Evolutionary conservation across 2,329 filamentous ascomycete species (phyloP).

Genomic region (Scedosporium aurantiacum): DNA sequence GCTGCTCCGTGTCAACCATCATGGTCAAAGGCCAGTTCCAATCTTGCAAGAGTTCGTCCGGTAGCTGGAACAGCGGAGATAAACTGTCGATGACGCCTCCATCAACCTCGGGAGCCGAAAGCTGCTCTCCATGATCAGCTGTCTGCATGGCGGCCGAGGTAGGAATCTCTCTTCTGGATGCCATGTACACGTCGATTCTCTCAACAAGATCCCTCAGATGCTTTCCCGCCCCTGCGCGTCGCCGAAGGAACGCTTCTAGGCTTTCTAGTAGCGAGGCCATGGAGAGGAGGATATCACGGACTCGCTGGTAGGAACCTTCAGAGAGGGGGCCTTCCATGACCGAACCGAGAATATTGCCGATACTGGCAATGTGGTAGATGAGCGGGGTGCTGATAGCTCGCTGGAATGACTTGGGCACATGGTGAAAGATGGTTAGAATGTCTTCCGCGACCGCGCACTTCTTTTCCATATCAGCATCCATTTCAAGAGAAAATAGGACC

Average conservation of each 20-base stretch:
- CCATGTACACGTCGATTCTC: slow-evolving; percentile 16
- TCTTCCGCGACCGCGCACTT: slow-evolving; percentile 20
- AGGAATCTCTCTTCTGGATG: neutral
- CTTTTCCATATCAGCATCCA: slow-evolving; percentile 16
- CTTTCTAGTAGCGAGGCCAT: slow-evolving; percentile 20
- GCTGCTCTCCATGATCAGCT: neutral
- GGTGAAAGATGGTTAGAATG: slow-evolving; percentile 17
- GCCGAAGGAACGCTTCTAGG: slow-evolving; percentile 14
- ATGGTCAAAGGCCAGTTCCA: slow-evolving; percentile 1
- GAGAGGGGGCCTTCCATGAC: slow-evolving; percentile 21
- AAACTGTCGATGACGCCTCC: neutral
- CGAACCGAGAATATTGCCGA: slow-evolving; percentile 22
- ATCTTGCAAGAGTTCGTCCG: slow-evolving; percentile 1
- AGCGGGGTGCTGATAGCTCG: slow-evolving; percentile 21
- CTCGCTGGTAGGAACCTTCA: slow-evolving; percentile 16
- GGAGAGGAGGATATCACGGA: slow-evolving; percentile 18
- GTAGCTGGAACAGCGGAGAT: neutral
- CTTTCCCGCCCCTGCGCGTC: slow-evolving; percentile 13
- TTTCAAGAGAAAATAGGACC: slow-evolving; percentile 16
- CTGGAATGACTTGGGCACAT: slow-evolving; percentile 17
- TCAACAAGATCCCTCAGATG: slow-evolving; percentile 14
- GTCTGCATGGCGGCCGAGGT: no score
- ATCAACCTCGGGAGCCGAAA: neutral
- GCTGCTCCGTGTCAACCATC: neutral
- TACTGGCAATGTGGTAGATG: slow-evolving; percentile 21